These are phyloP conservation scores for Heliamphora pulchella DNA, from an alignment of 179 eudicot species.

Conservation along the genomic window DNA sequence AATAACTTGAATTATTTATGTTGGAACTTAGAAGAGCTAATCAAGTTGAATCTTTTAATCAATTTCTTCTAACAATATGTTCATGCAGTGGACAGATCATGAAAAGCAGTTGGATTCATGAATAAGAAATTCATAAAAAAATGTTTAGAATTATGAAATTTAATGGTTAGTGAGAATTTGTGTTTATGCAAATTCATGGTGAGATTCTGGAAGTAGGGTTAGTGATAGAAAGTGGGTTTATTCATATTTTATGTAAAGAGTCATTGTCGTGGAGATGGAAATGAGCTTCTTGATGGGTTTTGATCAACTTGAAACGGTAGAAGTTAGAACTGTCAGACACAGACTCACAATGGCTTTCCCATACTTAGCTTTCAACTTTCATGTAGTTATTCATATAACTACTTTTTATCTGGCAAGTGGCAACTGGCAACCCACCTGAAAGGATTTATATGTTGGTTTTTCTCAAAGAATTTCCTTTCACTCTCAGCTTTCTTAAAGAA, in stretches of 20 bases:
- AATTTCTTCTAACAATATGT: background rate
- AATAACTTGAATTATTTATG: background rate
- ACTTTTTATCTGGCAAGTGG: background rate
- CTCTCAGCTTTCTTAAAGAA: slow-evolving; percentile 11
- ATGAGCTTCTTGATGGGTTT: background rate
- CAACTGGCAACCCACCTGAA: slow-evolving; percentile 3
- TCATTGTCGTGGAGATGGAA: background rate
- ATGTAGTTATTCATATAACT: background rate
- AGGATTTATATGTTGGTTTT: background rate
- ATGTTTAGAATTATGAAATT: background rate
- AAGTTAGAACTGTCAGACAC: background rate
- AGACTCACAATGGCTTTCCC: slow-evolving; percentile 14
- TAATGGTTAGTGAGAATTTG: background rate
- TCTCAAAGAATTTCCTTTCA: background rate
- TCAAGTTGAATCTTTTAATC: background rate
- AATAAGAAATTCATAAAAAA: background rate
- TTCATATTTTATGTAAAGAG: slow-evolving; percentile 12
- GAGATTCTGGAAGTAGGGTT: slow-evolving; percentile 8
- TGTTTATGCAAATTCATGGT: slow-evolving; percentile 13
- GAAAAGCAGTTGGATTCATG: background rate
- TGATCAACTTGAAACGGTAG: background rate
- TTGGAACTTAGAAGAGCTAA: background rate
- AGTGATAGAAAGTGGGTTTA: background rate
- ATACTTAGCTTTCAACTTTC: slow-evolving; percentile 17
- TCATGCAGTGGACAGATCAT: background rate